These are phyloP conservation scores for Sporisorium sorghi DNA, from an alignment of 1,284 basidiomycete genomes.

Conservation along the genomic window DNA sequence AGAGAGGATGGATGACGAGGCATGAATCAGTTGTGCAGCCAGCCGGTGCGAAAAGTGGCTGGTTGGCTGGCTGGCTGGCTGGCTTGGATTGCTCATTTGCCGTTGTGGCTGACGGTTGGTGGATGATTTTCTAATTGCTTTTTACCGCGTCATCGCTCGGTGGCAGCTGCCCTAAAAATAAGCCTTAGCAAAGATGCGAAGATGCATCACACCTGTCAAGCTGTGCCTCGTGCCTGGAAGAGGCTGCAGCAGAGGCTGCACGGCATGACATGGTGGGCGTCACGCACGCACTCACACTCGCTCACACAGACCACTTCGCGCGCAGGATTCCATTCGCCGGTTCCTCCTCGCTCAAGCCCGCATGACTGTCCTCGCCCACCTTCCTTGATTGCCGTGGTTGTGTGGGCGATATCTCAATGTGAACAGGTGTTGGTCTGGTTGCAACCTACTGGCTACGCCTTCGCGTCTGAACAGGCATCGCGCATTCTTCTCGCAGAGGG, in stretches of 20 bases:
- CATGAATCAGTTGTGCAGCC: slow-evolving; percentile 3
- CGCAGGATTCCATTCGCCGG: neutral
- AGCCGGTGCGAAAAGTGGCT: neutral
- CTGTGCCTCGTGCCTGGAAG: slow-evolving; percentile 8
- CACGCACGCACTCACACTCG: neutral
- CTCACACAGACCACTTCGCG: neutral
- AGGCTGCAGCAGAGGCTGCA: too few relatives aligned
- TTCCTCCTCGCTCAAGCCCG: too few relatives aligned
- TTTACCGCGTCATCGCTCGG: slow-evolving; percentile 6
- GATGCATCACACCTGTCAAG: slow-evolving; percentile 9
- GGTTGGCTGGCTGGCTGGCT: too few relatives aligned
- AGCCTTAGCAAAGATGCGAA: neutral
- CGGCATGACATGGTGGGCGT: too few relatives aligned
- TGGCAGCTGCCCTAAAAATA: slow-evolving; percentile 2
- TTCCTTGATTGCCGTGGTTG: too few relatives aligned
- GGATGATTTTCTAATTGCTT: neutral
- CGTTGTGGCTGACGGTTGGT: too few relatives aligned
- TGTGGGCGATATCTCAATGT: neutral
- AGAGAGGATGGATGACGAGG: too few relatives aligned
- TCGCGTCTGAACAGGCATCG: neutral
- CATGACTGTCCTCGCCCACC: too few relatives aligned
- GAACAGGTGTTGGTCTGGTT: neutral
- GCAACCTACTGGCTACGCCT: too few relatives aligned
- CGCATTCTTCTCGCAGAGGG: neutral
- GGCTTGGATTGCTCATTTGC: neutral